Evolutionary conservation across 208 protist genomes (phyloP).

Genomic region (Porcisia deanei): DNA sequence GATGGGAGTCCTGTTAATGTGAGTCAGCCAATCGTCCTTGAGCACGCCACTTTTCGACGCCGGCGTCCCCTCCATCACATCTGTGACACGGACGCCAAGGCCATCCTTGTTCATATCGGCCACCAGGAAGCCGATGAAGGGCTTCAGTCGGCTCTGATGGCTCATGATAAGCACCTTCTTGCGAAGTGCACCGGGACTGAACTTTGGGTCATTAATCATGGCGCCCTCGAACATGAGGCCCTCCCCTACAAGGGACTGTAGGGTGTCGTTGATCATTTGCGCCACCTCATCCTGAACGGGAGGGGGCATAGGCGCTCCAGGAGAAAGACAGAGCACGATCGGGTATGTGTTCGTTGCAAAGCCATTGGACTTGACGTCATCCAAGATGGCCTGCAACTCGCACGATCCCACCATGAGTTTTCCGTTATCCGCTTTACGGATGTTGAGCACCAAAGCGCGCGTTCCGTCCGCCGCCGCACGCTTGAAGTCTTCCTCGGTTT

Average conservation of each 20-base stretch:
- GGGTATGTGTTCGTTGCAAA: constrained; percentile 81
- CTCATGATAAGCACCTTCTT: constrained; percentile 85
- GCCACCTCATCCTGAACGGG: constrained; percentile 68
- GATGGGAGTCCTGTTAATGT: constrained; percentile 76
- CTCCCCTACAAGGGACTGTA: constrained; percentile 69
- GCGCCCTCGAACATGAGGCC: constrained; percentile 90
- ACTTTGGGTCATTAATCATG: constrained; percentile 88
- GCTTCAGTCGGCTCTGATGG: constrained; percentile 69
- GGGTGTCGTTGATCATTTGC: constrained; percentile 45
- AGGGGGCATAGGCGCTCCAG: constrained; percentile 35
- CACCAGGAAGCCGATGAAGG: constrained; percentile 86
- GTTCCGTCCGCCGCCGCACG: constrained; percentile 39
- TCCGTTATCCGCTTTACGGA: constrained; percentile 47
- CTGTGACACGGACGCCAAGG: constrained; percentile 85
- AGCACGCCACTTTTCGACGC: constrained; percentile 79
- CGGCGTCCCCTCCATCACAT: constrained; percentile 79
- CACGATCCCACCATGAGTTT: constrained; percentile 65
- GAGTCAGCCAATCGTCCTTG: constrained; percentile 90
- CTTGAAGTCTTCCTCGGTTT: constrained; percentile 65
- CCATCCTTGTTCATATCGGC: constrained; percentile 91
- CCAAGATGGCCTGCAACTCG: constrained; percentile 56
- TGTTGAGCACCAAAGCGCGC: constrained; percentile 57
- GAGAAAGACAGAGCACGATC: constrained; percentile 79
- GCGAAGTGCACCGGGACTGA: constrained; percentile 80
- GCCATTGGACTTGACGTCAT: constrained; percentile 68